Conservation (phyloP, 225 moss, liverwort and hornwort species). For the Straminergon stramineum region DNA sequence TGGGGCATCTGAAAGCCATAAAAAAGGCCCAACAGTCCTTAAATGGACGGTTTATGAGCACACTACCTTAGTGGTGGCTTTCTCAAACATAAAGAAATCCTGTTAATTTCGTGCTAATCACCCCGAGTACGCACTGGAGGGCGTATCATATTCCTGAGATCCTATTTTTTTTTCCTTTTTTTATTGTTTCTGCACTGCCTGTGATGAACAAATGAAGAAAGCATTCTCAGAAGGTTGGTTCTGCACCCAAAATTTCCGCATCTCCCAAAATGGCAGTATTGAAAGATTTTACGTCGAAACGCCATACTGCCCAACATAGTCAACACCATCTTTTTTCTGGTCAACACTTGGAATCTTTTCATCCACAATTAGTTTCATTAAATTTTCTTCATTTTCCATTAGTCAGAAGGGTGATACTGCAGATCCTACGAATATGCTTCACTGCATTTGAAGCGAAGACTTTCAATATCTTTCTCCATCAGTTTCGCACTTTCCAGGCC, state of each 20-base stretch:
- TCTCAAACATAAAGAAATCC: background rate
- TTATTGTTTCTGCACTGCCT: background rate
- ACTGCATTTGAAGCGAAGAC: background rate
- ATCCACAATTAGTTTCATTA: background rate
- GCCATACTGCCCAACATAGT: background rate
- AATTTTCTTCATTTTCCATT: background rate
- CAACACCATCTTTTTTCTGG: background rate
- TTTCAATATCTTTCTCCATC: background rate
- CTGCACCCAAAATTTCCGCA: background rate
- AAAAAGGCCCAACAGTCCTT: too few relatives aligned
- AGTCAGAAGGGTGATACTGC: background rate
- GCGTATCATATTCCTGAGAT: background rate
- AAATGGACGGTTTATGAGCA: too few relatives aligned
- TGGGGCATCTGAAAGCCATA: too few relatives aligned
- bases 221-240: background rate
- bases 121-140: background rate
- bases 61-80: too few relatives aligned
- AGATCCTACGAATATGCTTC: background rate
- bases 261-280: background rate
- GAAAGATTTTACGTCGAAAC: background rate
- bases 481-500: background rate
- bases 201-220: background rate
- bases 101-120: background rate
- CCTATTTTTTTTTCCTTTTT: too few relatives aligned
- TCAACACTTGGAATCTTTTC: background rate